These are phyloP conservation scores for Pachyrhizus erosus DNA, from an alignment of 306 rosid species.

Conservation along the genomic window DNA sequence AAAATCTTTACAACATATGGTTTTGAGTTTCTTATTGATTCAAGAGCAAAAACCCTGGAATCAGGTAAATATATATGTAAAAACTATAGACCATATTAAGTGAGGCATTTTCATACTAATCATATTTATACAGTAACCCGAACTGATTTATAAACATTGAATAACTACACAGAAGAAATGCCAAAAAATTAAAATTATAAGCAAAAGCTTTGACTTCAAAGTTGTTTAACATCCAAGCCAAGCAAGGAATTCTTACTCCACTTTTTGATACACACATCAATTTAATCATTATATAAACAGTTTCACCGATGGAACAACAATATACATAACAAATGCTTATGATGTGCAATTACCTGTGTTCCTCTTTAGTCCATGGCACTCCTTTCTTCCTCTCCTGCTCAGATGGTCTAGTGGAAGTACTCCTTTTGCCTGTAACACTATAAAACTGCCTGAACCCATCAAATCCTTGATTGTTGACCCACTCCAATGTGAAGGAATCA, in stretches of 20 bases:
- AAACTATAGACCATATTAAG: conserved; percentile 10
- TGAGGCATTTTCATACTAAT: conserved; percentile 20
- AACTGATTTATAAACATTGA: background rate
- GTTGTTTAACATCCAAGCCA: conserved; percentile 8
- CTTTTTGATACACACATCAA: background rate
- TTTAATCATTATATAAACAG: background rate
- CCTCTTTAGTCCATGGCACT: conserved; percentile 88
- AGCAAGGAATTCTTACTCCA: conserved; percentile 10
- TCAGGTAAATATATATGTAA: background rate
- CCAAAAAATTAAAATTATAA: background rate
- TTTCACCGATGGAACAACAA: background rate
- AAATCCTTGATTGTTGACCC: conserved; percentile 59
- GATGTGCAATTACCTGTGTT: conserved; percentile 65
- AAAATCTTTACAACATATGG: background rate
- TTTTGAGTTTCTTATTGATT: background rate
- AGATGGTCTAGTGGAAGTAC: conserved; percentile 54
- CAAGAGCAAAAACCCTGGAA: background rate
- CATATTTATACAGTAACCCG: conserved; percentile 19
- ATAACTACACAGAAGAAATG: background rate
- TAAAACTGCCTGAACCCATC: conserved; percentile 63
- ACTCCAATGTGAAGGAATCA: conserved; percentile 69
- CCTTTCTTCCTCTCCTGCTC: conserved; percentile 92
- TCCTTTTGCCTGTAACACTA: conserved; percentile 58
- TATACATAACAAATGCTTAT: background rate
- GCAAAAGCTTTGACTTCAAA: conserved; percentile 2